These are phyloP conservation scores for Diutina neorugosa DNA, from an alignment of 1,139 yeast genomes.

Conservation along the genomic window DNA sequence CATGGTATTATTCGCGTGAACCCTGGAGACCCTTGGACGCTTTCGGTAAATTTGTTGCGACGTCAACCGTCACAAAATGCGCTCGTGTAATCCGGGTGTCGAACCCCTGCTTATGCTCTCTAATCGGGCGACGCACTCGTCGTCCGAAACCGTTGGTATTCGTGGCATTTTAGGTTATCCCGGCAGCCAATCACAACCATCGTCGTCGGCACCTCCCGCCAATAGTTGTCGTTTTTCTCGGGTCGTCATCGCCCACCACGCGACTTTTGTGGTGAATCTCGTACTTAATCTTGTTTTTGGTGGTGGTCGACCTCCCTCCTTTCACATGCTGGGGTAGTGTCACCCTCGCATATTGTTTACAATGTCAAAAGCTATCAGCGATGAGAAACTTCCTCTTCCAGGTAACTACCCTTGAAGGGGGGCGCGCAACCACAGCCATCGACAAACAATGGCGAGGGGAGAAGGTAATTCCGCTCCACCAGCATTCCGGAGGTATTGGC, in stretches of 20 bases:
- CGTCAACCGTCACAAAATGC: not conserved
- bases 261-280: not conserved
- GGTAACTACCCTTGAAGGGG: not conserved
- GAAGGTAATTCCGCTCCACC: not conserved
- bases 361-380: not conserved
- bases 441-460: not conserved
- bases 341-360: not conserved
- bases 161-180: not conserved
- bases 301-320: too few relatives aligned
- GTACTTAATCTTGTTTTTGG: not conserved
- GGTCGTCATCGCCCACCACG: not conserved
- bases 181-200: too few relatives aligned
- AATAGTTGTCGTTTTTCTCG: not conserved
- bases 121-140: not conserved
- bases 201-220: not conserved
- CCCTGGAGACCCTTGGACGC: not conserved
- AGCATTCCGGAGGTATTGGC: not conserved
- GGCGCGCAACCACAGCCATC: not conserved
- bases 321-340: not conserved
- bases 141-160: not conserved
- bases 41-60: not conserved
- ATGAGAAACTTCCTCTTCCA: not conserved
- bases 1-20: not conserved
- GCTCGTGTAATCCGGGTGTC: not conserved
- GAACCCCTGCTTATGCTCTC: not conserved